These are phyloP conservation scores for Ascochyta fabae DNA, from an alignment of 2,329 filamentous ascomycete species.

Conservation along the genomic window DNA sequence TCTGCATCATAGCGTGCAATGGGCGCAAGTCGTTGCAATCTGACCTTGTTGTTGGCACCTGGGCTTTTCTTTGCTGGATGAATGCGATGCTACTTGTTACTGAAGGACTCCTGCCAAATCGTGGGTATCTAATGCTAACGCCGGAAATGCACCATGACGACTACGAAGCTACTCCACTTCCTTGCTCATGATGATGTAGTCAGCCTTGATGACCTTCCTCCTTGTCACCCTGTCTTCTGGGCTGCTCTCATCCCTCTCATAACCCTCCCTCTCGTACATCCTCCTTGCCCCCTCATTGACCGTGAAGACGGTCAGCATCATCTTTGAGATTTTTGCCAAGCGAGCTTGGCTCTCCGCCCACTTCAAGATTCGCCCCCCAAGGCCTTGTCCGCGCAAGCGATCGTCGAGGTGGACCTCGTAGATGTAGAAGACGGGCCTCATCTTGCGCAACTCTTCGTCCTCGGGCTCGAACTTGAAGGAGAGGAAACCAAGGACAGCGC, in stretches of 20 bases:
- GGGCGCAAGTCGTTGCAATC: background rate
- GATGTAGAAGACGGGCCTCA: constrained; percentile 72
- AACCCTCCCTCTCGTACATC: constrained; percentile 70
- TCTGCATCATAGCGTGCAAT: background rate
- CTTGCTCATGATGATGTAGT: constrained; percentile 42
- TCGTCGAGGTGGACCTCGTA: constrained; percentile 76
- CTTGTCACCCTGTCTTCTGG: constrained; percentile 54
- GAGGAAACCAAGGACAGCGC: constrained; percentile 52
- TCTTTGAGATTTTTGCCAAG: constrained; percentile 65
- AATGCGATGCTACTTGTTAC: background rate
- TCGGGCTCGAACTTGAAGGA: constrained; percentile 62
- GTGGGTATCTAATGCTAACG: constrained; percentile 8
- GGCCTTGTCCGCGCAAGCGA: constrained; percentile 64
- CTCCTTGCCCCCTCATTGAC: constrained; percentile 63
- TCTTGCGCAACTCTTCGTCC: constrained; percentile 58
- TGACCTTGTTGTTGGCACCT: background rate
- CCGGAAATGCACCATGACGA: constrained; percentile 4
- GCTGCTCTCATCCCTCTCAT: constrained; percentile 59
- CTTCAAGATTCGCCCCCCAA: constrained; percentile 67
- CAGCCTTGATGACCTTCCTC: constrained; percentile 25
- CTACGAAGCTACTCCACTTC: background rate
- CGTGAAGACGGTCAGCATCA: constrained; percentile 77
- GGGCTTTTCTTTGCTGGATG: background rate
- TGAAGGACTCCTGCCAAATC: background rate
- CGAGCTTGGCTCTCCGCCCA: constrained; percentile 61